phyloP scores from a whole-genome alignment of 345 rosid genomes.

The Lepidium africanum region DNA sequence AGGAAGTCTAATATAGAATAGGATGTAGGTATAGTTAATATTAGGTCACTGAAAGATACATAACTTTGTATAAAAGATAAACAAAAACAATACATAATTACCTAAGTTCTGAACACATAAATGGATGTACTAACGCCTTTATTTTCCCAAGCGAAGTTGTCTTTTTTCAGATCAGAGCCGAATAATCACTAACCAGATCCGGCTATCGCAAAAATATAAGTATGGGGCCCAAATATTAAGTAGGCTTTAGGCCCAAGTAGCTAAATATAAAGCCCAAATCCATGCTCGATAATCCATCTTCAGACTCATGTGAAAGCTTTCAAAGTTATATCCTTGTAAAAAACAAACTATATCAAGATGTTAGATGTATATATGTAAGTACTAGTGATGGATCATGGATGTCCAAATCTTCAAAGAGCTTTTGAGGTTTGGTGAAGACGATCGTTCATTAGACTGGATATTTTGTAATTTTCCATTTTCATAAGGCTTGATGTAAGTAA shows the following conservation, averaged over 20 bases:
- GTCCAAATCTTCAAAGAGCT: conserved; percentile 96
- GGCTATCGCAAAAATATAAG: too few species aligned
- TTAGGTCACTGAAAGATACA: neutral
- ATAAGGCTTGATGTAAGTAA: conserved; percentile 3
- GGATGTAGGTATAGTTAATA: neutral
- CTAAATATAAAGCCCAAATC: too few species aligned
- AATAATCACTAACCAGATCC: too few species aligned
- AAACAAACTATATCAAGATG: too few species aligned
- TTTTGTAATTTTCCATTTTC: conserved; percentile 7
- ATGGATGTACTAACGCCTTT: neutral
- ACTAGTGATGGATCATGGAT: conserved; percentile 44
- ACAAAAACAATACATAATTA: too few species aligned
- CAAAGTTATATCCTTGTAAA: too few species aligned
- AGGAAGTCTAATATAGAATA: neutral
- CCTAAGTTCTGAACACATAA: neutral
- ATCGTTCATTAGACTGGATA: conserved; percentile 57
- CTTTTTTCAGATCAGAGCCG: neutral
- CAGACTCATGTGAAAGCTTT: too few species aligned
- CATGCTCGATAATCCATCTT: too few species aligned
- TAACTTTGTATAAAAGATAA: neutral
- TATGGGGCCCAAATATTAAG: too few species aligned
- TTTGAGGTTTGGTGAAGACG: conserved; percentile 99
- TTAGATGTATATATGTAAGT: too few species aligned
- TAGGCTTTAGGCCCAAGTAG: too few species aligned
- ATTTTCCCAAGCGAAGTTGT: neutral